These are phyloP conservation scores for Solanum clarkiae DNA, from an alignment of 257 asterid species.

Conservation along the genomic window DNA sequence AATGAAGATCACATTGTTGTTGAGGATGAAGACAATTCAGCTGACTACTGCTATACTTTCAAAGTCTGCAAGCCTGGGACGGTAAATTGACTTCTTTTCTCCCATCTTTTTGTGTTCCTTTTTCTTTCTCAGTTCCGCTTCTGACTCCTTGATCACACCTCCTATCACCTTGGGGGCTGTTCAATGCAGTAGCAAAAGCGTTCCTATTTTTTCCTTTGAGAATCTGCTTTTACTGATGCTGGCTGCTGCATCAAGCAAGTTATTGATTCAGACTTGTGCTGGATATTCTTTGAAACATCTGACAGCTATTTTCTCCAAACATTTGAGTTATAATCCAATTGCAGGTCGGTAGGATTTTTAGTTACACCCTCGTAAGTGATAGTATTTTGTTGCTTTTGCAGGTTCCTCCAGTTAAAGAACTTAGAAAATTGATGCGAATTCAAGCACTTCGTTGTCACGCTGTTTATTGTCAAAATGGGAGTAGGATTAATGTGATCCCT, in stretches of 20 bases:
- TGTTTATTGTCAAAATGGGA: constrained; percentile 77
- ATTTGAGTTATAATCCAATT: not conserved
- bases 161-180: not conserved
- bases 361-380: not conserved
- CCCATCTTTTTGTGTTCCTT: not conserved
- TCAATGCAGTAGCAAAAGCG: not conserved
- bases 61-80: constrained; percentile 66
- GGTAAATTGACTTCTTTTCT: constrained; percentile 30
- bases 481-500: constrained; percentile 80
- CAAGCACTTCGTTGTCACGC: constrained; percentile 97
- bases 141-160: not conserved
- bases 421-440: constrained; percentile 79
- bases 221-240: not conserved
- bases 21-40: constrained; percentile 91
- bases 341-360: not conserved
- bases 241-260: not conserved
- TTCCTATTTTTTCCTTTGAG: not conserved
- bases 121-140: not conserved
- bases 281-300: not conserved
- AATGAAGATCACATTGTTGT: constrained; percentile 57
- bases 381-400: constrained; percentile 12
- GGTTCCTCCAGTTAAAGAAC: constrained; percentile 76
- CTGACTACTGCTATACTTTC: constrained; percentile 93
- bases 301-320: not conserved
- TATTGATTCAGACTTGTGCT: not conserved